Evolutionary conservation across 129 eudicot species (phyloP).

Genomic region (Heracleum sosnowskyi): DNA sequence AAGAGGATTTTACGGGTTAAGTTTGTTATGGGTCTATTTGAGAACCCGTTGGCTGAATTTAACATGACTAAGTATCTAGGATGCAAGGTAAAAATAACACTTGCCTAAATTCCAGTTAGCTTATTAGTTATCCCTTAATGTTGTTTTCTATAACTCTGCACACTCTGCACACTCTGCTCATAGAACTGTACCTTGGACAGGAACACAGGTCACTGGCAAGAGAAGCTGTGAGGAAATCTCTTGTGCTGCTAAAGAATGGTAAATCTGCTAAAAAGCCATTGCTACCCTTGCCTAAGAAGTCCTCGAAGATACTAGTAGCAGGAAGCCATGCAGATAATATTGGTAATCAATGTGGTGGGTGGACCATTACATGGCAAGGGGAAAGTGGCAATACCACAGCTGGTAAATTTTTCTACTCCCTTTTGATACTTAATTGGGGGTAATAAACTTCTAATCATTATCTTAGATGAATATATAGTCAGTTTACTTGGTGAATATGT

Average conservation of each 20-base stretch:
- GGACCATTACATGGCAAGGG: conserved; percentile 90
- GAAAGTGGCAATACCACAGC: conserved; percentile 48
- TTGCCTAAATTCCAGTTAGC: neutral
- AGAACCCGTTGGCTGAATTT: conserved; percentile 59
- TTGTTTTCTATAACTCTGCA: neutral
- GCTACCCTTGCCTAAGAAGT: conserved; percentile 64
- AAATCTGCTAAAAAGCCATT: conserved; percentile 37
- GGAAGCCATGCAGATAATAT: conserved; percentile 68
- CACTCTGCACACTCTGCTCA: neutral
- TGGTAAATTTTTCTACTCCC: conserved; percentile 28
- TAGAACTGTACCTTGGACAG: conserved; percentile 18
- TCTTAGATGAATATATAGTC: neutral
- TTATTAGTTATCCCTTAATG: neutral
- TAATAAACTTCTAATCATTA: neutral
- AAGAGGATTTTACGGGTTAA: conserved; percentile 69
- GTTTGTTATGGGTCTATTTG: conserved; percentile 70
- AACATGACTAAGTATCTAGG: conserved; percentile 52
- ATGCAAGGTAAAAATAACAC: conserved; percentile 19
- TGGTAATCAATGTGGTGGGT: conserved; percentile 87
- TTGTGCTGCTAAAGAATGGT: conserved; percentile 75
- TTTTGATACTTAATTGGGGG: neutral
- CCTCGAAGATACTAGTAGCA: conserved; percentile 64
- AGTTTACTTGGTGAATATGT: neutral
- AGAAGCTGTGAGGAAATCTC: conserved; percentile 82
- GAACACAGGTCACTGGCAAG: conserved; percentile 67